Conservation (phyloP, 139 green algal species). For the Coccomyxa sp. region DNA sequence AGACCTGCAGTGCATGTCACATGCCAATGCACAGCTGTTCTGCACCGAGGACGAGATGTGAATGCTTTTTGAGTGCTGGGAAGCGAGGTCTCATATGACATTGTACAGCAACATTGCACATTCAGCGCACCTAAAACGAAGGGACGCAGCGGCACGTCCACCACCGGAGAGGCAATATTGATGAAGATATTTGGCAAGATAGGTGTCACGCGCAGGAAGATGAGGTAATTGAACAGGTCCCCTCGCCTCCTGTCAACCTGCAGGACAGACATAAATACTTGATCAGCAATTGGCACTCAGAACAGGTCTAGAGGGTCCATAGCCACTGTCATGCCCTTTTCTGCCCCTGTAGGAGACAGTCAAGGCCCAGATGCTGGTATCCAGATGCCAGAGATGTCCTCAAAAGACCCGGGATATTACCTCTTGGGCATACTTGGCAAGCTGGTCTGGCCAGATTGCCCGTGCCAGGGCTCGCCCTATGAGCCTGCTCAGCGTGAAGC, state of each 20-base stretch:
- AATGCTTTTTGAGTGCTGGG: not conserved
- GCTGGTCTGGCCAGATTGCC: conserved; percentile 43
- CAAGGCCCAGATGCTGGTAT: too few species aligned
- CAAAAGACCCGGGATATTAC: too few species aligned
- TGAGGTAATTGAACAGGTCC: conserved; percentile 69
- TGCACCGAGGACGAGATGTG: not conserved
- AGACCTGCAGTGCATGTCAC: not conserved
- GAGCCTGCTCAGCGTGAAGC: conserved; percentile 36
- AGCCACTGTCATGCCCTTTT: too few species aligned
- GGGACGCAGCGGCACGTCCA: conserved; percentile 51
- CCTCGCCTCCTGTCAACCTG: conserved; percentile 32
- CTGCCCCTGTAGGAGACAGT: too few species aligned
- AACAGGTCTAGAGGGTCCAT: too few species aligned
- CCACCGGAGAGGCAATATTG: conserved; percentile 71
- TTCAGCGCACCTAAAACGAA: conserved; percentile 45
- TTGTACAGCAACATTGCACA: not conserved
- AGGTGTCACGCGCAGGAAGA: conserved; percentile 74
- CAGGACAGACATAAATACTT: too few species aligned
- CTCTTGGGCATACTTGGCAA: conserved; percentile 40
- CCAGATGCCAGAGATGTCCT: too few species aligned
- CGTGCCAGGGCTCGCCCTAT: conserved; percentile 44
- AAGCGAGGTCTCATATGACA: not conserved
- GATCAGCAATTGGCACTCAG: too few species aligned
- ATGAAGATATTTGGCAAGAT: conserved; percentile 78
- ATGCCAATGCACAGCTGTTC: not conserved